Base-by-base conservation (phyloP, 108 stramenopile genomes). In the Pseudonitzschia multistriata region DNA sequence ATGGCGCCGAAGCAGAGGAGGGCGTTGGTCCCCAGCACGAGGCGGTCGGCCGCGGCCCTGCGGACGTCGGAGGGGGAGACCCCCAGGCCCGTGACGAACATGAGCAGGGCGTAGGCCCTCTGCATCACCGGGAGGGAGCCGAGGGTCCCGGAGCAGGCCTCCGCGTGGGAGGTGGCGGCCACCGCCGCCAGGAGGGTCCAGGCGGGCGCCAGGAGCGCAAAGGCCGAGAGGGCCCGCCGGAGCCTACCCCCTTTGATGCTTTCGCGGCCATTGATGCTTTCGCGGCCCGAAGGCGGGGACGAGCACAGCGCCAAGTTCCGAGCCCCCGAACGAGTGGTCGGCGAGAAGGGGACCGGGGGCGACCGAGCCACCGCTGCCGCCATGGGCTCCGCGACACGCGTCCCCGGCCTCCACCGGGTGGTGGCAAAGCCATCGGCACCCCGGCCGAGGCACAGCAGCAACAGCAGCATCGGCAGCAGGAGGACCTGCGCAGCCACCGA, bases 11-110 rank as follows among this genome's bases (percentile, higher is more conserved):
- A 79, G 42, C 79, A 79, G 17, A 60, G 40, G 22, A 65, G 30
- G 10, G 62, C 62, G 54, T 79, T 79, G 22, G 65, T 10, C 14
- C 22, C 15, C n/a, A 79, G 29, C 40, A 71, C 42, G 3, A n/a
- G 14, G 31, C 64, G 65, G 25, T 60, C 27, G 10, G 21, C 35
- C 4, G 45, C 56, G 28, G 73, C 68, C 36, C 49, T 24, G 10
- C 36, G 15, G 5, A 79, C 35, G 28, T 79, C 78, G 10, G 47
- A 61, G 10, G 73, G 78, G 15, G 73, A 48, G 24, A 79, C 57
- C n/a, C 68, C 48, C 47, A 72, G 34, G 5, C 78, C 78, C 78
- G 74, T 79, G 13, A 73, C 62, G 21, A 79, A 49, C 78, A 79
- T 79, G 42, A 79, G 68, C 36, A 22, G 52, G 35, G 50, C 21